Base-by-base conservation (phyloP, 345 rosid genomes). In the Toxicodendron radicans region DNA sequence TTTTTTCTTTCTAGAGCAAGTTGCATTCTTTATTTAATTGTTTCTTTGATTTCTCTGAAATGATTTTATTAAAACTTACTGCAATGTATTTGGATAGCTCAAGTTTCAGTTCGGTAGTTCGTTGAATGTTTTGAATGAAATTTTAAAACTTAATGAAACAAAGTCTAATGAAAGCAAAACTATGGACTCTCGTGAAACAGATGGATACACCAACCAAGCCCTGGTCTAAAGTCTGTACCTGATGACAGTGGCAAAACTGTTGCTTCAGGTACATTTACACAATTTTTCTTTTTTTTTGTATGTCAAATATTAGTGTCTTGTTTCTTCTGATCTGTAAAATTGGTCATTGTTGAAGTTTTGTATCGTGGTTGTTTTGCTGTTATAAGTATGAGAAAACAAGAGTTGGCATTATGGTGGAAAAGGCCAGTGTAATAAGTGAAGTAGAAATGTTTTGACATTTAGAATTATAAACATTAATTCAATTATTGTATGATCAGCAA, bases 1-100 rank as follows among this genome's bases (percentile, higher is more conserved):
- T 82, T 88, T 58, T 83, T 90, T 7, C 75, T 89, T 71, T 84
- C 85, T 5, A 76, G 85, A 75, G 87, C 81, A 77, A 92, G 95
- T 91, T 14, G 8, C 16, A 45, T 49, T 21, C 16, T n/a, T 64
- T 18, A 12, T 61, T 63, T 41, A 46, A 13, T 46, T 23, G 3
- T 16, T 35, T 62, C 17, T 10, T 43, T 60, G 20, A 58, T 21
- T 51, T 30, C 5, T 49, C 48, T 54, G 20, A 48, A 66, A 20
- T 77, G 70, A 23, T 7, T 48, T 59, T 59, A 67, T 53, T 58
- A 35, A 35, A 52, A 68, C 12, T 58, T 30, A 21, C 20, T 3
- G 43, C 10, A 5, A 45, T 58, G 32, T 48, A 33, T 10, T 76
- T 73, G 63, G 10, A 77, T 77, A 58, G 35, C 86, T 85, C 78